Evolutionary conservation across 805 yeast species (phyloP), one percentile per base, ranked within the genome.

Genomic region (Yamadazyma scolyti): DNA sequence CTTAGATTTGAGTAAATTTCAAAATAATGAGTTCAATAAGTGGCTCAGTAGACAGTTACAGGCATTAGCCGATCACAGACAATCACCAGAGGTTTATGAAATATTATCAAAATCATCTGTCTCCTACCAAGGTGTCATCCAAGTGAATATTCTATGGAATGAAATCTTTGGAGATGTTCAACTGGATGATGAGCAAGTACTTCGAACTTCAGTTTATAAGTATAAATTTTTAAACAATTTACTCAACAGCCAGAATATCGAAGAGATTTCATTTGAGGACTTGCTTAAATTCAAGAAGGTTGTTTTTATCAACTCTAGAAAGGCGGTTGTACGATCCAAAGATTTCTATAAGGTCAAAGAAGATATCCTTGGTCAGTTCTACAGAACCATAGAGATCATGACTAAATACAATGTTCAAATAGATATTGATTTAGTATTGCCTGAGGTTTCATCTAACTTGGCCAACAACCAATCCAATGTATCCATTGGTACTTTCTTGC

Each of bases 271-370:
- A 2, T 20, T 54, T 3, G 33, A 35, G 0, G 38, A 36, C 5
- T 30, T 69, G n/a, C 11, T 36, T 10, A 24, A 28, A 2, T 41
- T 65, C 19, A 40, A 46, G 9, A 23, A 32, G 4, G 23, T 17
- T 4, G 25, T 58, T 6, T 43, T 58, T 17, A 22, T 19, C n/a
- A 50, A 50, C 19, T 37, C 60, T 1, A 31, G 31, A 11, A 28
- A 8, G 11, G 27, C 35, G 6, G 18, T 7, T 2, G 24, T 28
- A 5, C 29, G 22, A 10, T 24, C 41, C 3, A 33, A 46, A 12
- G 43, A 55, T 27, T 70, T 68, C 36, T 71, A 73, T 40, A 73
- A 68, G 41, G 45, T 61, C 4, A 64, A 56, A 33, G 74, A 71
- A 30, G 54, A 48, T n/a, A 51, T 63, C 4, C 44, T 37, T 27